A percentile compares a stretch with the other conserved stretches of the same genome.
phyloP scores from a whole-genome alignment of 2,329 filamentous ascomycete genomes.

The Venturia carpophila region DNA sequence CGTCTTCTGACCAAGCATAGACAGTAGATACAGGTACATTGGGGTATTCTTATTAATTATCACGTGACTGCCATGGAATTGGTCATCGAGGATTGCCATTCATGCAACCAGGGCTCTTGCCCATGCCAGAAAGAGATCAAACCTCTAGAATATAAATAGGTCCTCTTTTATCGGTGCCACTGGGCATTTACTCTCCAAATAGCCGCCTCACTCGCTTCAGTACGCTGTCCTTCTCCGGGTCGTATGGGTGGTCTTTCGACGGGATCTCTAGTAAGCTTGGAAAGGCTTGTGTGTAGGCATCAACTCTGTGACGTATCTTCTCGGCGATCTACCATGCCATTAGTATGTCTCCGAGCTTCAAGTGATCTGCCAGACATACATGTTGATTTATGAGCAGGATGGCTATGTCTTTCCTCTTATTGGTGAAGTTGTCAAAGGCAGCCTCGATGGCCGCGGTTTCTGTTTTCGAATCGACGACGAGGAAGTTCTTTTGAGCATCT shows the following conservation, averaged over 20 bases:
- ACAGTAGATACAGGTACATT: no score
- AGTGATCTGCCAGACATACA: slow-evolving; percentile 44
- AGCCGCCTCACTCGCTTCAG: slow-evolving; percentile 73
- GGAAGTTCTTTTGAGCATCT: slow-evolving; percentile 92
- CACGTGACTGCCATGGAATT: neutral
- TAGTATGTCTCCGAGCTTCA: slow-evolving; percentile 4
- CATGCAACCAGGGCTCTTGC: neutral
- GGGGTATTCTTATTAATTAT: neutral
- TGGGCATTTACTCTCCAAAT: slow-evolving; percentile 48
- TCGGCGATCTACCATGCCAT: slow-evolving; percentile 66
- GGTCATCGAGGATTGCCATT: neutral
- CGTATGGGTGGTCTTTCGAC: slow-evolving; percentile 97
- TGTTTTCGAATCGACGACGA: slow-evolving; percentile 92
- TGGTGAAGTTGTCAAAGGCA: slow-evolving; percentile 82
- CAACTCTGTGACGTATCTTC: slow-evolving; percentile 81
- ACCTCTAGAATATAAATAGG: neutral
- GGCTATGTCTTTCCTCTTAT: slow-evolving; percentile 88
- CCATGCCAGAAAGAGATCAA: neutral
- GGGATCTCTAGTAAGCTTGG: slow-evolving; percentile 95
- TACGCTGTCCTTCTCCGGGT: slow-evolving; percentile 97
- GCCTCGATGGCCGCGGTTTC: slow-evolving; percentile 80
- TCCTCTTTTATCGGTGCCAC: neutral
- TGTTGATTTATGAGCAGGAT: slow-evolving; percentile 98
- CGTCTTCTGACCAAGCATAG: no score
- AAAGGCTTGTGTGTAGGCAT: slow-evolving; percentile 89